Conservation (phyloP, 2,329 filamentous ascomycete species). For the Hortaea werneckii region DNA sequence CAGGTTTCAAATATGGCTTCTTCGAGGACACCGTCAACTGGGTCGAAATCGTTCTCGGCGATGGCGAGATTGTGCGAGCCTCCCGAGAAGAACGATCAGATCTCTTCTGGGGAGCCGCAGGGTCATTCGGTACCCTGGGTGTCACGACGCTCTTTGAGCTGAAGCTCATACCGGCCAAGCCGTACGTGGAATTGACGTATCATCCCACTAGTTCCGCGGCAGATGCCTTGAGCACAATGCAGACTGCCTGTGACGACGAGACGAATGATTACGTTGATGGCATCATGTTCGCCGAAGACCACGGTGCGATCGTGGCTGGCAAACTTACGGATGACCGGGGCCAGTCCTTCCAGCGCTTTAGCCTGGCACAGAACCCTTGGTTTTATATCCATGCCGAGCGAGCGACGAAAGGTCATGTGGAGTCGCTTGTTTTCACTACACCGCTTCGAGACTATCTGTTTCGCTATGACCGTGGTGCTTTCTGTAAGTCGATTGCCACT, state of each 20-base stretch:
- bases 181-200: conserved; percentile 42
- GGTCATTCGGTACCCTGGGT: conserved; percentile 56
- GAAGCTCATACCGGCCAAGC: conserved; percentile 35
- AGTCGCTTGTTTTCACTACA: conserved; percentile 28
- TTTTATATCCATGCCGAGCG: conserved; percentile 59
- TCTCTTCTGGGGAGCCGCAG: conserved; percentile 55
- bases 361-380: conserved; percentile 56
- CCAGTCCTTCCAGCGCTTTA: conserved; percentile 37
- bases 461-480: conserved; percentile 54
- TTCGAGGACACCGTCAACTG: conserved; percentile 54
- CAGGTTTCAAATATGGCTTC: conserved; percentile 54
- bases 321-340: conserved; percentile 32
- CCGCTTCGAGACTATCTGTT: conserved; percentile 47
- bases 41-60: conserved; percentile 54
- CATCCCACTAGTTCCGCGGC: conserved; percentile 31
- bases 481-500: conserved; percentile 38
- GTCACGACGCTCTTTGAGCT: conserved; percentile 51
- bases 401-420: conserved; percentile 3
- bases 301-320: conserved; percentile 35
- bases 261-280: conserved; percentile 56
- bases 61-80: conserved; percentile 41
- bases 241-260: conserved; percentile 26
- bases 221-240: conserved; percentile 32
- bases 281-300: conserved; percentile 36
- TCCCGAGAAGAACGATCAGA: not conserved